Evolutionary conservation across 768 basidiomycete species (phyloP), one percentile per base, ranked within the genome.

Genomic region (Leucogyrophana mollusca): DNA sequence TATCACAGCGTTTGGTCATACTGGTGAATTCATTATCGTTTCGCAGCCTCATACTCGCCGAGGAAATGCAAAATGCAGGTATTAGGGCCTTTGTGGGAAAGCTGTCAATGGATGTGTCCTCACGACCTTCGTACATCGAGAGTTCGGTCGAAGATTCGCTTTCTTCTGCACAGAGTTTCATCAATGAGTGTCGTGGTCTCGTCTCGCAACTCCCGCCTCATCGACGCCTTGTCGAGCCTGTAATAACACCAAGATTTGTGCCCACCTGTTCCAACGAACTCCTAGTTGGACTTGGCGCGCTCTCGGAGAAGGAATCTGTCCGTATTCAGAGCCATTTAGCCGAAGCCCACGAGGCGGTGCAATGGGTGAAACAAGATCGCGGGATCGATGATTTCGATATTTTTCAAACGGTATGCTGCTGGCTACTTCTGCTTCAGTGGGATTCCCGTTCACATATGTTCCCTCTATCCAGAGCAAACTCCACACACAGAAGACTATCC

Each of bases 171-270:
- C 48, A 64, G 9, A 69, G 73, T 0, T 94, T 93, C 54, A 74
- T 85, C 35, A 58, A 71, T 3, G 64, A 61, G 18, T 84, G 87
- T 42, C 63, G 58, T 21, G 57, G 65, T 1, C 59, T 78, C 8
- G 66, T 70, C 4, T 56, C 68, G 4, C 46, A 65, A 17, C 60
- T 81, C 1, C 74, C 75, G 0, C 39, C 58, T 3, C 73, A 81
- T 53, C 56, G 61, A 35, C 73, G 75, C 9, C 72, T 90, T 8
- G 76, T 93, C 4, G 78, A 87, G 46, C 93, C 93, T 1, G 88
- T 94, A 9, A 64, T 95, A 45, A 94, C 93, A 0, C 93, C 93
- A 0, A 80, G 93, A 14, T 95, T 94, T 53, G 84, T 94, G 3
- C 93, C 93, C 1, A 91, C 91, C 0, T 94, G 91, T 60, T 86